Evolutionary conservation across 805 yeast species (phyloP).

Genomic region (Nakazawaea siamensis): DNA sequence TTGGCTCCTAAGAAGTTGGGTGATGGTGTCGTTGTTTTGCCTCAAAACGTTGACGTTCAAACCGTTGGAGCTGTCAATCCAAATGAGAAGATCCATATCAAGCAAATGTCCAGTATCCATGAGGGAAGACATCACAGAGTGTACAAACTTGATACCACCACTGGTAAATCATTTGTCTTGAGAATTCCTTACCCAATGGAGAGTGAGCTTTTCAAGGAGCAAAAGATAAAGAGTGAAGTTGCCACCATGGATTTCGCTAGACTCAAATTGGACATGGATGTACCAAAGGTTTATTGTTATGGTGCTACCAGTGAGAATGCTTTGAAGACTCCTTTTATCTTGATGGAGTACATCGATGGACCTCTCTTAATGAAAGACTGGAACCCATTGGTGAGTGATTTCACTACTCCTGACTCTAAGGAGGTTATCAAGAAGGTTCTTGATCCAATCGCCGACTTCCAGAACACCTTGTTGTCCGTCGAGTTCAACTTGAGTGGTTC

Average conservation of each 20-base stretch:
- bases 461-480: constrained; percentile 42
- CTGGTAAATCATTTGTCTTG: constrained; percentile 56
- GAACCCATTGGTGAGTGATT: constrained; percentile 72
- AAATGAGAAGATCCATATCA: constrained; percentile 40
- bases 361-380: constrained; percentile 80
- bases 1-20: constrained; percentile 18
- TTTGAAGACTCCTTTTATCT: constrained; percentile 64
- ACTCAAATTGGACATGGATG: constrained; percentile 54
- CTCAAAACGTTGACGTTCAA: constrained; percentile 36
- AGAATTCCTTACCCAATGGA: constrained; percentile 82
- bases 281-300: constrained; percentile 68
- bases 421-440: constrained; percentile 51
- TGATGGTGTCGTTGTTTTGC: constrained; percentile 19
- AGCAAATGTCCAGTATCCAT: constrained; percentile 74
- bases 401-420: constrained; percentile 40
- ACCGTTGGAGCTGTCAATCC: constrained; percentile 36
- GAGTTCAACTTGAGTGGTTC: constrained; percentile 75
- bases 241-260: constrained; percentile 85
- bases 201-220: constrained; percentile 52
- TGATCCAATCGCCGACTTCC: constrained; percentile 65
- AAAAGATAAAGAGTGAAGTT: constrained; percentile 78
- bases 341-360: constrained; percentile 77
- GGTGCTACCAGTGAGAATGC: constrained; percentile 56
- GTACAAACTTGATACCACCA: constrained; percentile 61
- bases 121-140: constrained; percentile 94